Conservation (phyloP, 176 grass and related monocot species). For the Microstegium vimineum region DNA sequence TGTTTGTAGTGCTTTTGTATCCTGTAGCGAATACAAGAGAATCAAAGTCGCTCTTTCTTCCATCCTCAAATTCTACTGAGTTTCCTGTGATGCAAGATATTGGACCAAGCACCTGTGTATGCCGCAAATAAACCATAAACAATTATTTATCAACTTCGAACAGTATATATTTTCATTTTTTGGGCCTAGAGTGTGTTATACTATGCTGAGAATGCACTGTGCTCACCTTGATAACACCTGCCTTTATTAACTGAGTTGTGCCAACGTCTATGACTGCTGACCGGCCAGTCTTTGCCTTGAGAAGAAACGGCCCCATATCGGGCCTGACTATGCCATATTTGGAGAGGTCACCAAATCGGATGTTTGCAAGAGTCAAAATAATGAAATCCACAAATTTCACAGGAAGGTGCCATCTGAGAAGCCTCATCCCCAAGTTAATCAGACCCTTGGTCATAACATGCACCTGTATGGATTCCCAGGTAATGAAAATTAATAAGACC, state of each 20-base stretch:
- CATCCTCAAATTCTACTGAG: slow-evolving; percentile 46
- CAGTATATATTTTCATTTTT: background rate
- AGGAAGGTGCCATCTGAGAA: slow-evolving; percentile 31
- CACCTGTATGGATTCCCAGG: slow-evolving; percentile 27
- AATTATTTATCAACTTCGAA: background rate
- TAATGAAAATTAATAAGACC: background rate
- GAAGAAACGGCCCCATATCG: slow-evolving; percentile 37
- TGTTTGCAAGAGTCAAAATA: slow-evolving; percentile 28
- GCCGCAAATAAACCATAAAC: background rate
- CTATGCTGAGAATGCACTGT: background rate
- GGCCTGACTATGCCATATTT: slow-evolving; percentile 59
- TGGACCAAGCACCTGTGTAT: slow-evolving; percentile 27
- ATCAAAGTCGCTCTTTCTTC: slow-evolving; percentile 31
- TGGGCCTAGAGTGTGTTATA: background rate
- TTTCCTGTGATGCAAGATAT: slow-evolving; percentile 38
- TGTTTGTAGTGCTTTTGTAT: slow-evolving; percentile 46
- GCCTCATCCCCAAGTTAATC: slow-evolving; percentile 51
- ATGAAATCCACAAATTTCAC: slow-evolving; percentile 42
- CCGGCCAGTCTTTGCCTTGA: slow-evolving; percentile 47
- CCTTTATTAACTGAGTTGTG: slow-evolving; percentile 45
- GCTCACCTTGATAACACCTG: slow-evolving; percentile 46
- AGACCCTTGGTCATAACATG: slow-evolving; percentile 56
- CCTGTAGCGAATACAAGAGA: slow-evolving; percentile 56
- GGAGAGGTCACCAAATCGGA: slow-evolving; percentile 48
- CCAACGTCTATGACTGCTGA: slow-evolving; percentile 69